phyloP scores from a whole-genome alignment of 1,284 basidiomycete genomes.

The Cryptococcus sp. region DNA sequence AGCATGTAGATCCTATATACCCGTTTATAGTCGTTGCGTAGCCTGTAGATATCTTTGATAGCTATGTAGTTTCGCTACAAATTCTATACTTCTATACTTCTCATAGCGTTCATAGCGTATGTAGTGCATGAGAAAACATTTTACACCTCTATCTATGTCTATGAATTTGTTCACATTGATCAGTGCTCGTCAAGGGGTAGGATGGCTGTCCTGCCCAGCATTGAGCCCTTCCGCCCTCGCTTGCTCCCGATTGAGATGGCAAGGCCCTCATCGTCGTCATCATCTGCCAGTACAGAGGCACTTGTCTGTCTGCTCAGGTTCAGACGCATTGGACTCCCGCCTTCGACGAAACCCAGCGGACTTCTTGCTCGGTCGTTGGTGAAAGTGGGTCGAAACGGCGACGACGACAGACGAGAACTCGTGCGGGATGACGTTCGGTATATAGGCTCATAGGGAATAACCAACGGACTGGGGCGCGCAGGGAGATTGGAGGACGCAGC shows the following conservation, averaged over 20 bases:
- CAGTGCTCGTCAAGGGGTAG: not conserved
- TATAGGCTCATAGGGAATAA: not conserved
- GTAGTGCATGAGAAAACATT: not conserved
- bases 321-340: conserved; percentile 11
- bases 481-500: not conserved
- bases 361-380: conserved; percentile 14
- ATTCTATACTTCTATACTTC: not conserved
- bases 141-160: not conserved
- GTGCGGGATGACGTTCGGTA: conserved; percentile 5
- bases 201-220: conserved; percentile 9
- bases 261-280: conserved; percentile 37
- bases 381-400: conserved; percentile 11
- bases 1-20: not conserved
- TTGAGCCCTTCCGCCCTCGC: conserved; percentile 27
- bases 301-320: conserved; percentile 10
- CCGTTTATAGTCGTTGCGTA: not conserved
- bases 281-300: conserved; percentile 16
- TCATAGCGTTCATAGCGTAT: not conserved
- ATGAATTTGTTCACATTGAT: conserved; percentile 3
- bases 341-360: conserved; percentile 10
- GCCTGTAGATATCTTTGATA: not conserved
- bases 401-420: conserved; percentile 10
- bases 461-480: not conserved
- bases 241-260: conserved; percentile 30
- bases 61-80: not conserved